Conservation (phyloP, 2,329 filamentous ascomycete genomes). For the Thelonectria blattea region DNA sequence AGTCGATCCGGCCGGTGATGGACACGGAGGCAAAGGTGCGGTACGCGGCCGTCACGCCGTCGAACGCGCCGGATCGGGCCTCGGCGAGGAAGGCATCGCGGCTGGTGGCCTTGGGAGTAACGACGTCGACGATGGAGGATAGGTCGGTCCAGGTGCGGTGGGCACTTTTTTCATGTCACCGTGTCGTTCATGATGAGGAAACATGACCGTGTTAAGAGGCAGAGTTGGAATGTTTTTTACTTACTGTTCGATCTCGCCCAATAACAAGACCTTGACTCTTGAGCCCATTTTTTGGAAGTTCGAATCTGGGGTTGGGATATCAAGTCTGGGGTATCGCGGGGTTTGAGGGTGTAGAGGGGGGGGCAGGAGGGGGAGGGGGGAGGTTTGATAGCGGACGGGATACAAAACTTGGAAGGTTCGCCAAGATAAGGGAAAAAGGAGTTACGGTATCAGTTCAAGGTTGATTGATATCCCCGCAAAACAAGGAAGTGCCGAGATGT, state of each 20-base stretch:
- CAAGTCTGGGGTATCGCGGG: slow-evolving; percentile 3
- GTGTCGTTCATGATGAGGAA: too few species aligned
- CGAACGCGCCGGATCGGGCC: slow-evolving; percentile 67
- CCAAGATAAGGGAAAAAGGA: neutral
- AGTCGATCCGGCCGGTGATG: slow-evolving; percentile 73
- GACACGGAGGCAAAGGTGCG: slow-evolving; percentile 71
- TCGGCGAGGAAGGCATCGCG: slow-evolving; percentile 73
- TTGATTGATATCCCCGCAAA: neutral
- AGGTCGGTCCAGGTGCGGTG: slow-evolving; percentile 69
- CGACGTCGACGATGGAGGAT: slow-evolving; percentile 66
- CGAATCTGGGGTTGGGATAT: neutral
- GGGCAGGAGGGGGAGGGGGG: too few species aligned
- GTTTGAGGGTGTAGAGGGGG: neutral
- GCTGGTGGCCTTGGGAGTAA: slow-evolving; percentile 65
- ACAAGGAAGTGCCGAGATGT: neutral
- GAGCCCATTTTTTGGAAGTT: slow-evolving; percentile 37
- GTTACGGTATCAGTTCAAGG: neutral
- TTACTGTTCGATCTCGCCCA: slow-evolving; percentile 50
- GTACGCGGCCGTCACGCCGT: slow-evolving; percentile 69
- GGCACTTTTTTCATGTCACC: slow-evolving; percentile 50
- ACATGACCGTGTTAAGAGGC: too few species aligned
- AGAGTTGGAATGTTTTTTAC: slow-evolving; percentile 17
- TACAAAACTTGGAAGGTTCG: neutral
- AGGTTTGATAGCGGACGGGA: neutral
- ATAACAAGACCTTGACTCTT: slow-evolving; percentile 47